Percentiles rank a stretch among this genome's conserved stretches.
Conservation (phyloP, 2,329 filamentous ascomycete genomes). For the Xenosphaeropsis pyriputrescens region DNA sequence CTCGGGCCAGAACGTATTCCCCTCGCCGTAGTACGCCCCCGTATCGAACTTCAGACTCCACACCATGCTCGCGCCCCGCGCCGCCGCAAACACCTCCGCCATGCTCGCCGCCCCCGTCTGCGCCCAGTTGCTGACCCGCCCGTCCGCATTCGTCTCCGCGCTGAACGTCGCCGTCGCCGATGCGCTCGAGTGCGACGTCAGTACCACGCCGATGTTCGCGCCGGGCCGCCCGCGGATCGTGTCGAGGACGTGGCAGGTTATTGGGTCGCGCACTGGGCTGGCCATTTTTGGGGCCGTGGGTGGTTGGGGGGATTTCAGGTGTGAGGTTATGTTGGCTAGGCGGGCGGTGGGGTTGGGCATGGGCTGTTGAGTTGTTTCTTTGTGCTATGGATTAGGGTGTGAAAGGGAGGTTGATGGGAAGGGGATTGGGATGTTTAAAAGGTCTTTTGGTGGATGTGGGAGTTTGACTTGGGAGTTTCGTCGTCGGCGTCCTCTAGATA, state of each 20-base stretch:
- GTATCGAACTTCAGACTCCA: conserved; percentile 66
- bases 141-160: conserved; percentile 61
- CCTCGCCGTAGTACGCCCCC: conserved; percentile 53
- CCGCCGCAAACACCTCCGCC: conserved; percentile 1
- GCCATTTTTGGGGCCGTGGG: neutral
- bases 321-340: too few relatives aligned
- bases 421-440: too few relatives aligned
- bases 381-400: too few relatives aligned
- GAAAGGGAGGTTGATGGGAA: too few relatives aligned
- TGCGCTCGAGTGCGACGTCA: conserved; percentile 12
- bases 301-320: too few relatives aligned
- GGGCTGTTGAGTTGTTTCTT: too few relatives aligned
- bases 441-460: too few relatives aligned
- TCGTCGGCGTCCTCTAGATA: too few relatives aligned
- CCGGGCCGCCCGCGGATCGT: conserved; percentile 61
- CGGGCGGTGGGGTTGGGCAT: too few relatives aligned
- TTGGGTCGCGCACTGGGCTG: conserved; percentile 31
- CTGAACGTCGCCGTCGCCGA: conserved; percentile 15
- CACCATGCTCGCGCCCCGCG: conserved; percentile 19
- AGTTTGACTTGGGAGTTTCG: too few relatives aligned
- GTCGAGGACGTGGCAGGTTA: conserved; percentile 81
- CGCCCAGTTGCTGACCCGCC: conserved; percentile 57
- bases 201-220: conserved; percentile 44
- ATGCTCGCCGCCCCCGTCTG: conserved; percentile 8
- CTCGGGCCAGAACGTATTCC: conserved; percentile 39